phyloP scores from a whole-genome alignment of 139 green algal species.

The Nannochloris sp. region DNA sequence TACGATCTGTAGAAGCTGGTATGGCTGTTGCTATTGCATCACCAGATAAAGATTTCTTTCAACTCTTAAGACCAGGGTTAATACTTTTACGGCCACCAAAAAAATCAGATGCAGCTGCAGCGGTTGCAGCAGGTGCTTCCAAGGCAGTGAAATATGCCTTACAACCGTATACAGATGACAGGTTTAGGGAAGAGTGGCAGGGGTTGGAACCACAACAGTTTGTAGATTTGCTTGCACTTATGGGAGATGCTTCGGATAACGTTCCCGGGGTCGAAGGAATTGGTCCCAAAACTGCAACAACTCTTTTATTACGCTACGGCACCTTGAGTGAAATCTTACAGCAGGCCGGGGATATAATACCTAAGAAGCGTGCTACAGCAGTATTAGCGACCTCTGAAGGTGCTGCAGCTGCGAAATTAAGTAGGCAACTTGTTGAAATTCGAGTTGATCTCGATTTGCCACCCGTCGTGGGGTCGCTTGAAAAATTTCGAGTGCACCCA shows the following conservation, averaged over 20 bases:
- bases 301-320: slow-evolving; percentile 29
- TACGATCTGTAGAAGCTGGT: slow-evolving; percentile 20
- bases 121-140: background rate
- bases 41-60: slow-evolving; percentile 67
- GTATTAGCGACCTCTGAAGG: slow-evolving; percentile 16
- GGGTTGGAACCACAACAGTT: slow-evolving; percentile 40
- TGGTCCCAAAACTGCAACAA: slow-evolving; percentile 40
- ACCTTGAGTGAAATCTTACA: slow-evolving; percentile 22
- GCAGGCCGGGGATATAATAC: background rate
- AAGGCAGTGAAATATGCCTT: slow-evolving; percentile 14
- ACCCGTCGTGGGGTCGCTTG: slow-evolving; percentile 9
- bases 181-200: slow-evolving; percentile 32
- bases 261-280: slow-evolving; percentile 46
- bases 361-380: slow-evolving; percentile 2
- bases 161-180: slow-evolving; percentile 28
- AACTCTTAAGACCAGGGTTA: slow-evolving; percentile 52
- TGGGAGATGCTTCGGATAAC: slow-evolving; percentile 47
- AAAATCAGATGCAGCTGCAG: slow-evolving; percentile 5
- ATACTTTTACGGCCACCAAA: slow-evolving; percentile 45
- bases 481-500: slow-evolving; percentile 19
- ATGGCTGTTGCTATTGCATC: slow-evolving; percentile 51
- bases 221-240: slow-evolving; percentile 48
- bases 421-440: slow-evolving; percentile 45
- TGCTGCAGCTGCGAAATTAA: slow-evolving; percentile 34
- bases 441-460: slow-evolving; percentile 40